These are phyloP conservation scores for Cordyceps pruinosa DNA, from an alignment of 2,329 filamentous ascomycete species.

Conservation along the genomic window DNA sequence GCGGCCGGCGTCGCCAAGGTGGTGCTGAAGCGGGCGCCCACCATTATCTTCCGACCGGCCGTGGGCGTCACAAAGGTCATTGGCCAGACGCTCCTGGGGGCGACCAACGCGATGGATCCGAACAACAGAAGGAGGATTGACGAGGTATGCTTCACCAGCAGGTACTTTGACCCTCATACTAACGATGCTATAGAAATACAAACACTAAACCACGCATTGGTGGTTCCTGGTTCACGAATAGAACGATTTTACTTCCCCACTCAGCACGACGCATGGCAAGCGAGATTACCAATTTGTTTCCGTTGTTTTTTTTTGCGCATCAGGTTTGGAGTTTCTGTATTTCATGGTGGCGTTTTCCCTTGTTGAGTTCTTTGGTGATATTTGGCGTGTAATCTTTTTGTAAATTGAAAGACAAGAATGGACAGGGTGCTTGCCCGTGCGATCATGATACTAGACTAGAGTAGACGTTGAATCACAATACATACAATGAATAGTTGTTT, in stretches of 20 bases:
- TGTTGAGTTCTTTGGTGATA: neutral
- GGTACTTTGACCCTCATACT: neutral
- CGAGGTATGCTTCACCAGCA: conserved; percentile 60
- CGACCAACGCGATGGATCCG: conserved; percentile 85
- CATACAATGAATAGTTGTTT: neutral
- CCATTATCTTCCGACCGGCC: conserved; percentile 82
- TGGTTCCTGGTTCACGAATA: neutral
- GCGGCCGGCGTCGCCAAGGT: conserved; percentile 74
- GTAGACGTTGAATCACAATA: neutral
- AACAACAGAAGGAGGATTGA: conserved; percentile 73
- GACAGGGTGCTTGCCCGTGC: neutral
- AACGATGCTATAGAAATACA: conserved; percentile 12
- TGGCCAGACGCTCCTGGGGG: conserved; percentile 82
- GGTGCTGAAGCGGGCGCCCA: conserved; percentile 77
- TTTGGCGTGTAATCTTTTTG: neutral
- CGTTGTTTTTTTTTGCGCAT: neutral
- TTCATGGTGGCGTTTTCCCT: neutral
- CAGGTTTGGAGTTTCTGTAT: neutral
- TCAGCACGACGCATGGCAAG: neutral
- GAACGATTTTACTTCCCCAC: neutral
- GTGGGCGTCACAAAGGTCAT: conserved; percentile 86
- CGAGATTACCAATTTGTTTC: neutral
- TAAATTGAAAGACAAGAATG: neutral
- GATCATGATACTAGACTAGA: neutral
- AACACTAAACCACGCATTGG: neutral